Base-by-base conservation (phyloP, 139 green algal species). In the Ettlia oleoabundans region DNA sequence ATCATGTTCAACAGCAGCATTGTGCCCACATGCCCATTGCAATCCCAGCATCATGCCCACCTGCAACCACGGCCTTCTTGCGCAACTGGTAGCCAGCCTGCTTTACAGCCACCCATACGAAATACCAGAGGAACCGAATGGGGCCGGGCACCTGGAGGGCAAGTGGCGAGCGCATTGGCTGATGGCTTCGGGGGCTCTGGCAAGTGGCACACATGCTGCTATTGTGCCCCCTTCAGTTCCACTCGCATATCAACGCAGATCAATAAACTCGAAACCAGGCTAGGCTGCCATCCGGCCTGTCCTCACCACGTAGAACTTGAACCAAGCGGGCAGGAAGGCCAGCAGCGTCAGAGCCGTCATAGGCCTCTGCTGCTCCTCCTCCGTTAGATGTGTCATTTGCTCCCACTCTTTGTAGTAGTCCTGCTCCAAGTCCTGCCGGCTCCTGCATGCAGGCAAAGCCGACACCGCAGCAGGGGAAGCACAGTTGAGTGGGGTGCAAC, bases 361-460 rank as follows among this genome's bases (percentile, higher is more conserved):
- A 1, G 55, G 65, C 24, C 38, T 30, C 3, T 74, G 22, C 10
- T 61, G n/a, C 33, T 85, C 70, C 42, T 83, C n/a, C 77, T 79
- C 37, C 10, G 53, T 35, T 33, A 76, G 32, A 22, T 64, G 9
- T n/a, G 61, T 86, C 28, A 51, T 77, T 19, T 51, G 28, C 40
- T 88, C 32, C 78, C 84, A 88, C 73, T 86, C 67, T 32, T 62
- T 61, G 52, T 76, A 83, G 64, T 86, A 85, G n/a, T 52, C 62
- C 32, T 40, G 30, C 61, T 85, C 84, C 5, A 88, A 38, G 24
- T 85, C 38, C 37, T 83, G 71, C 19, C 70, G 70, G 22, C 37
- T 85, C 78, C 84, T 88, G 69, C 40, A 70, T 0, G 4, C 64
- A 8, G 7, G 37, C 24, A 7, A 2, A 66, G 41, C 1, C 28